A percentile compares a stretch with the other conserved stretches of the same genome.
Evolutionary conservation across 305 asterid genomes (phyloP).

Genomic region (Rubia balearica): DNA sequence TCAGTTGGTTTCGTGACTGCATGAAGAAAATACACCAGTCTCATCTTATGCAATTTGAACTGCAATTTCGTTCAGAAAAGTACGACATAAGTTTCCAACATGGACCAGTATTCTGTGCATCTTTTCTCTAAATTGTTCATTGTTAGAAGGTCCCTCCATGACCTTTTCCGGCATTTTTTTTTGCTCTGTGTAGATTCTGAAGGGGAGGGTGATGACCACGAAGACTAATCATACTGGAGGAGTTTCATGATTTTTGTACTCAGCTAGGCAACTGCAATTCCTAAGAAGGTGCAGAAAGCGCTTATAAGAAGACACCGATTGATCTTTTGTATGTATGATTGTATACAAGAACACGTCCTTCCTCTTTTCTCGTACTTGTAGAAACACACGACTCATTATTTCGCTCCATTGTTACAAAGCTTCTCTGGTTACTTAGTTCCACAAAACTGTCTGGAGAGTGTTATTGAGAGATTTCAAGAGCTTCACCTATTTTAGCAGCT

Average conservation of each 20-base stretch:
- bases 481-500: slow-evolving; percentile 6
- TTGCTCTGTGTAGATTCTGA: slow-evolving; percentile 60
- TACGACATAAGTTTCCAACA: neutral
- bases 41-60: neutral
- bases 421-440: neutral
- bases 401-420: neutral
- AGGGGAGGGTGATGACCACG: slow-evolving; percentile 58
- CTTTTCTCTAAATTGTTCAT: neutral
- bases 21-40: neutral
- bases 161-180: neutral
- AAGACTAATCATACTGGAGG: slow-evolving; percentile 42
- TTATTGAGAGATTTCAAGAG: neutral
- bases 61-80: neutral
- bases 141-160: neutral
- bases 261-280: slow-evolving; percentile 13
- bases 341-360: neutral
- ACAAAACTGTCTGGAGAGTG: neutral
- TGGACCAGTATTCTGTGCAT: neutral
- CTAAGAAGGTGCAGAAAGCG: neutral
- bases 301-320: neutral
- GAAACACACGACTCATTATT: neutral
- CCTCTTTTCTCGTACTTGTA: neutral
- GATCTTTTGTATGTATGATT: neutral
- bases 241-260: slow-evolving; percentile 11
- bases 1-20: too few species aligned